Evolutionary conservation across 345 rosid genomes (phyloP), one percentile per base, ranked within the genome.

Genomic region (Eucalyptus virginea): DNA sequence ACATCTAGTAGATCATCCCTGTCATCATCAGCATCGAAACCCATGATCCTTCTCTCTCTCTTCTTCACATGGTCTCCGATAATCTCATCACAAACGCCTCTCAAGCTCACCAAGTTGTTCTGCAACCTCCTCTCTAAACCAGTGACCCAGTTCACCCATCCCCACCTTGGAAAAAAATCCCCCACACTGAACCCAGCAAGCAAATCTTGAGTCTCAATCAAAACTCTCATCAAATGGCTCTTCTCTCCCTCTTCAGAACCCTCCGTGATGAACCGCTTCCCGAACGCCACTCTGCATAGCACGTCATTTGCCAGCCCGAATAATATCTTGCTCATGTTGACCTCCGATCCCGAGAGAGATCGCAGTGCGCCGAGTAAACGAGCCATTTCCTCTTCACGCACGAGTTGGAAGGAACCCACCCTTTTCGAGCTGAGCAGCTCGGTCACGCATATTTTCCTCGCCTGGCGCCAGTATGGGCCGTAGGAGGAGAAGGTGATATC

Each of bases 401-500:
- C 72, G 7, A 51, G 37, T 11, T 69, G 87, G 67, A 91, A 92
- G 32, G 91, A 91, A 49, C 72, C 34, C 65, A 92, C 94, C 24
- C 94, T 87, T 47, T 87, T 91, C 81, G 88, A 48, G 89, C 92
- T 90, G n/a, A 93, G 92, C 89, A 92, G 85, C 91, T 93, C 94
- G 6, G 92, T 49, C 12, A 92, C 90, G 85, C 93, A 92, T 50
- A 93, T 90, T 50, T 89, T 93, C 12, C 93, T 87, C 3, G 89
- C 93, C 83, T 92, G 94, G 67, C 92, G 88, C 93, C 92, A 91
- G 89, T 91, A 93, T 5, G 91, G 86, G 13, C 95, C 94, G 88
- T 91, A 89, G 30, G 90, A 92, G 32, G 93, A 92, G 90, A 93
- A 93, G 44, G 91, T 89, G 52, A 91, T 86, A 80, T 93, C 93